A percentile compares a stretch with the other conserved stretches of the same genome.
These are phyloP conservation scores for Candida morakotiae DNA, from an alignment of 805 yeast species.

Conservation along the genomic window DNA sequence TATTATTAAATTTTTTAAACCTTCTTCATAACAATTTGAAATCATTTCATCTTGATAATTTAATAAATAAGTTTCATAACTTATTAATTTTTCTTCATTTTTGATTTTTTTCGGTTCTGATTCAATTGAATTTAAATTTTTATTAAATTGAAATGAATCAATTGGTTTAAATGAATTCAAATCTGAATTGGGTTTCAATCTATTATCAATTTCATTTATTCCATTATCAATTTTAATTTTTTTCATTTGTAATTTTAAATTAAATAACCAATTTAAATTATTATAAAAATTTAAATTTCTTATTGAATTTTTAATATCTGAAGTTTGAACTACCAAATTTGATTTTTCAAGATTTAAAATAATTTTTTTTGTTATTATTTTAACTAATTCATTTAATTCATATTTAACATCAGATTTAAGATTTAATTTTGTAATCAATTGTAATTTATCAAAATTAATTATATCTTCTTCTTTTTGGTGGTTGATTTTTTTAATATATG, in stretches of 20 bases:
- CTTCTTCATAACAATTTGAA: constrained; percentile 9
- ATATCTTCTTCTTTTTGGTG: background rate
- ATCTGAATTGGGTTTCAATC: too few relatives aligned
- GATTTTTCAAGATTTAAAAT: background rate
- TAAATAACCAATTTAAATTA: constrained; percentile 2
- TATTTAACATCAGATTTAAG: background rate
- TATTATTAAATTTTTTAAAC: constrained; percentile 7
- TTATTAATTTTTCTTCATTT: constrained; percentile 3
- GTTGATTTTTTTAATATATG: background rate
- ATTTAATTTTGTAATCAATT: background rate
- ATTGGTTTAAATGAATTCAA: background rate
- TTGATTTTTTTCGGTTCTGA: constrained; percentile 2
- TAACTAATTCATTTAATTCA: background rate
- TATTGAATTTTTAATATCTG: background rate
- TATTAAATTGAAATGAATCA: background rate
- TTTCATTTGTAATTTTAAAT: background rate
- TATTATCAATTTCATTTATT: too few relatives aligned
- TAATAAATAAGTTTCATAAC: constrained; percentile 3
- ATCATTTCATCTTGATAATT: constrained; percentile 6
- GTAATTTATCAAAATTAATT: background rate
- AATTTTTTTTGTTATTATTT: background rate
- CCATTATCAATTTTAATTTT: background rate
- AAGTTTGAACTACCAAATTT: background rate
- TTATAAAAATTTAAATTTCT: constrained; percentile 2
- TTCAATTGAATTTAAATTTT: background rate